These are phyloP conservation scores for Calendula officinalis DNA, from an alignment of 129 eudicot species.

Conservation along the genomic window DNA sequence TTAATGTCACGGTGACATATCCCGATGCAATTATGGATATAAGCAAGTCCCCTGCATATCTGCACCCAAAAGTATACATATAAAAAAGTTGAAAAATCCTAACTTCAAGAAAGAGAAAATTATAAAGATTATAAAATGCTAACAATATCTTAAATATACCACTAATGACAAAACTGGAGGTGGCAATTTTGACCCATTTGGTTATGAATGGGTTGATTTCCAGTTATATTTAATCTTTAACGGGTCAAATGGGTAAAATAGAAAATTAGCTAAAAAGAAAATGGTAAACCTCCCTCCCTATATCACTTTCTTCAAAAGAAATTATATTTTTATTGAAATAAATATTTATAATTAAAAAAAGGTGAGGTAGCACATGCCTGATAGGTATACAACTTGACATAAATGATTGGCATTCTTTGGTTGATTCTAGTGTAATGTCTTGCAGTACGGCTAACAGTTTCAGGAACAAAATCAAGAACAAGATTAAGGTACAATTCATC, in stretches of 20 bases:
- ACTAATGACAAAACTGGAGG: neutral
- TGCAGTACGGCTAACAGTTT: slow-evolving; percentile 87
- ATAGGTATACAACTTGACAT: slow-evolving; percentile 61
- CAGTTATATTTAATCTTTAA: too few species aligned
- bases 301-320: neutral
- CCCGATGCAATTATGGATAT: slow-evolving; percentile 77
- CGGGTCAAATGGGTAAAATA: too few species aligned
- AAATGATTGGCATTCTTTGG: slow-evolving; percentile 59
- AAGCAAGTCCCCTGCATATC: slow-evolving; percentile 96
- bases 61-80: slow-evolving; percentile 39
- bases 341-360: neutral
- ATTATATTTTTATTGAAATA: neutral
- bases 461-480: slow-evolving; percentile 91
- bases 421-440: slow-evolving; percentile 80
- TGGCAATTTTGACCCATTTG: too few species aligned
- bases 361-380: slow-evolving; percentile 44
- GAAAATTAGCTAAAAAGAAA: too few species aligned
- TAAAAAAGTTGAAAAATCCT: neutral
- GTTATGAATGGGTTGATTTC: too few species aligned
- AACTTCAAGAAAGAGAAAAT: neutral
- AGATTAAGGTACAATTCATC: slow-evolving; percentile 88
- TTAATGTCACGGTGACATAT: slow-evolving; percentile 96
- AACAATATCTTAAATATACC: neutral
- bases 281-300: too few species aligned
- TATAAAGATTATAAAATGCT: neutral